Percentiles rank a stretch among this genome's conserved stretches.
Evolutionary conservation across 2,329 filamentous ascomycete genomes (phyloP).

Genomic region (Colletotrichum navitas): DNA sequence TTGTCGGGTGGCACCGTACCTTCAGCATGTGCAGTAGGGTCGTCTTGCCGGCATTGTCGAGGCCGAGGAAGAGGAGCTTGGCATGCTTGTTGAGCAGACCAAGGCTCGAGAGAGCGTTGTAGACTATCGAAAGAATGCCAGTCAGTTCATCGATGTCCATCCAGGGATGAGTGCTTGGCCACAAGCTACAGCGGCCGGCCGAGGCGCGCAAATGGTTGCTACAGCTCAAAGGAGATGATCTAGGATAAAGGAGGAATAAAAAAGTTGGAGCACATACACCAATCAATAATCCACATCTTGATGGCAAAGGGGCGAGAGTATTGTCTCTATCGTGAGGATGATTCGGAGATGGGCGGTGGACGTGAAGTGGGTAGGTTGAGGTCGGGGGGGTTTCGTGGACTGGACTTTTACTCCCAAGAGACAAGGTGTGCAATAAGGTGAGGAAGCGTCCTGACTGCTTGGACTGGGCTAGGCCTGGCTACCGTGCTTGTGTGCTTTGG

Average conservation of each 20-base stretch:
- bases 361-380: constrained; percentile 33
- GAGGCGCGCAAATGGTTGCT: constrained; percentile 30
- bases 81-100: constrained; percentile 96
- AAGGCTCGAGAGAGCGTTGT: constrained; percentile 88
- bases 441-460: constrained; percentile 11
- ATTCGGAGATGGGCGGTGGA: constrained; percentile 38
- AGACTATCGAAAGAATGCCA: constrained; percentile 65
- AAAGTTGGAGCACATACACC: constrained; percentile 76
- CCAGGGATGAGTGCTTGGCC: constrained; percentile 32
- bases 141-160: constrained; percentile 46
- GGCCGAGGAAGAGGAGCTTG: constrained; percentile 92
- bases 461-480: constrained; percentile 15
- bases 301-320: constrained; percentile 40
- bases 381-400: constrained; percentile 29
- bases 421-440: constrained; percentile 14
- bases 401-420: constrained; percentile 38
- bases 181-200: constrained; percentile 45
- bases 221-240: constrained; percentile 15
- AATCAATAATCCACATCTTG: constrained; percentile 94
- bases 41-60: constrained; percentile 96
- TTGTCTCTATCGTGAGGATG: constrained; percentile 30
- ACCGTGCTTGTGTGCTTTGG: constrained; percentile 21
- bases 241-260: not conserved
- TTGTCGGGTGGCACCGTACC: constrained; percentile 64
- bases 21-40: constrained; percentile 96